A percentile compares a stretch with the other conserved stretches of the same genome.
Conservation (phyloP, 306 rosid species). For the Rosa multiflora region DNA sequence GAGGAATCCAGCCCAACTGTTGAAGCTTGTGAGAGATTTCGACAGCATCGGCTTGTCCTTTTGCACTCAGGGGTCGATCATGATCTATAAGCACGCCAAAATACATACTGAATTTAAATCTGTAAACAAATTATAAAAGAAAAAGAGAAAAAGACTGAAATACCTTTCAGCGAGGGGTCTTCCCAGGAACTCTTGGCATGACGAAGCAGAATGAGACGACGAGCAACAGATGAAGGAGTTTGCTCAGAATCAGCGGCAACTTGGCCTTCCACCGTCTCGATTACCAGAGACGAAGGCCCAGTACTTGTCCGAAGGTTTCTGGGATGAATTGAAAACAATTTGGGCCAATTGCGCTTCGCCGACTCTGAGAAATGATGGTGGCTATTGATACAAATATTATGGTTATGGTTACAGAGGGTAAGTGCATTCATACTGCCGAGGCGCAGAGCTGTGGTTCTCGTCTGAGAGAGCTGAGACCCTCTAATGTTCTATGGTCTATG, state of each 20-base stretch:
- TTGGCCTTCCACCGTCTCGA: conserved; percentile 51
- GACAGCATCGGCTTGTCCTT: conserved; percentile 71
- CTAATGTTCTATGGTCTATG: not conserved
- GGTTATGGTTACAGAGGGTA: conserved; percentile 3
- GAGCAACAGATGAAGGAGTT: conserved; percentile 43
- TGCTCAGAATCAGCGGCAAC: conserved; percentile 39
- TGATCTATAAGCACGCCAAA: conserved; percentile 51
- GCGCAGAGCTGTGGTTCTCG: not conserved
- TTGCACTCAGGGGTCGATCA: conserved; percentile 87
- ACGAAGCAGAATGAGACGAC: conserved; percentile 94
- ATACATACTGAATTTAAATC: not conserved
- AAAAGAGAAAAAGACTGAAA: not conserved
- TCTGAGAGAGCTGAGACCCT: not conserved
- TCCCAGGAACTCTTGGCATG: conserved; percentile 82
- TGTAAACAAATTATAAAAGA: not conserved
- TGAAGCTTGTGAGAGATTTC: conserved; percentile 66
- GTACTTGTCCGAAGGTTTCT: conserved; percentile 35
- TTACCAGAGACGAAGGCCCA: conserved; percentile 30
- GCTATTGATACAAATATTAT: not conserved
- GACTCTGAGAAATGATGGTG: not conserved
- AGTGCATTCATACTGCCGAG: conserved; percentile 31
- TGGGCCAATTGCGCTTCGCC: conserved; percentile 17
- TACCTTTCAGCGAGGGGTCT: conserved; percentile 71
- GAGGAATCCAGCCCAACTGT: conserved; percentile 90
- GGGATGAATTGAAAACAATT: conserved; percentile 15